Base-by-base conservation (phyloP, 306 rosid species). In the Cicer arietinum region DNA sequence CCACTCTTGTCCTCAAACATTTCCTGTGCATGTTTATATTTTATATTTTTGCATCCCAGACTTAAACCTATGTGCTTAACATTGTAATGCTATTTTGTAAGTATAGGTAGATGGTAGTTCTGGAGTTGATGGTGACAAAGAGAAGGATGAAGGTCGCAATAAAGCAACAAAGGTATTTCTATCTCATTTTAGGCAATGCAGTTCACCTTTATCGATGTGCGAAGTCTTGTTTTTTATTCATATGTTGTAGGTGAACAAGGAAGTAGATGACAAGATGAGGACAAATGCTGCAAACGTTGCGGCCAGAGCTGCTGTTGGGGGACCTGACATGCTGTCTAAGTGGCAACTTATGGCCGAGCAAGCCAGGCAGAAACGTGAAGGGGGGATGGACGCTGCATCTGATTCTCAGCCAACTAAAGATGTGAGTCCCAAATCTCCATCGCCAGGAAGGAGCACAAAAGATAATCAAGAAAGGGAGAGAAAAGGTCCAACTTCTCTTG, bases 341-440 rank as follows among this genome's bases (percentile, higher is more conserved):
- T 94, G 97, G 98, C 94, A 91, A 75, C 94, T 91, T 73, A 94
- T 91, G 97, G 97, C 94, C 59, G 97, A 94, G 89, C 96, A 91
- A 84, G 96, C 97, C 42, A 86, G 91, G 75, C 96, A 94, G 83
- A 91, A 91, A 77, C 97, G 93, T 77, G 96, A 90, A 86, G 97
- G 91, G 10, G 93, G 88, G 54, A 11, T 6, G n/a, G 97, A 90
- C 70, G 62, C 84, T 51, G 82, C 88, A 82, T 80, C 96, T 77
- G 79, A 87, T 63, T 88, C 97, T 77, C 94, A 88, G 77, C 71
- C 86, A 58, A 80, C 86, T 69, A 88, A 94, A 81, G 98, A 91
- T 85, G 80, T 39, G 63, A 85, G 45, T 61, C 93, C 83, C 81
- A 87, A 83, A 86, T 71, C 88, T 80, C 67, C 83, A 50, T 90